phyloP scores from a whole-genome alignment of 371 early-diverging fungal genomes.

The Mortierella sp. region DNA sequence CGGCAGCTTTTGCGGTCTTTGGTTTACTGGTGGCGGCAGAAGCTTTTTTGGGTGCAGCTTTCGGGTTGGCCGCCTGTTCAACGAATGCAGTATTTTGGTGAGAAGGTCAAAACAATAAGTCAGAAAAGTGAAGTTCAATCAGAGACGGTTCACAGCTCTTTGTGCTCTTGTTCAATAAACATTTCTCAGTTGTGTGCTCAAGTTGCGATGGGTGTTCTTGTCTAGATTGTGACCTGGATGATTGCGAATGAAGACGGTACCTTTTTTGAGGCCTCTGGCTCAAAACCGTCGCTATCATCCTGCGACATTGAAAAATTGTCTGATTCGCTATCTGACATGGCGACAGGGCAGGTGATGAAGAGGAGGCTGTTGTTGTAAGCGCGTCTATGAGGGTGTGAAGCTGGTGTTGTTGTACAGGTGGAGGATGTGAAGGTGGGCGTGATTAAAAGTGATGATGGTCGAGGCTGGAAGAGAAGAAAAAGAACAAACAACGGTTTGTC shows the following conservation, averaged over 20 bases:
- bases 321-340: constrained; percentile 45
- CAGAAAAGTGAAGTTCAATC: not conserved
- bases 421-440: not conserved
- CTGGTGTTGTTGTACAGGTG: not conserved
- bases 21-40: constrained; percentile 18
- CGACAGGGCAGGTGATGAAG: not conserved
- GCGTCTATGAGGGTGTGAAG: not conserved
- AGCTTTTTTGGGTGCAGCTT: constrained; percentile 37
- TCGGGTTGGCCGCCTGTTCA: constrained; percentile 21
- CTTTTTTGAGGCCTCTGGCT: constrained; percentile 42
- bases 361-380: not conserved
- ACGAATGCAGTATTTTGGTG: not conserved
- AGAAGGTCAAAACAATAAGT: not conserved
- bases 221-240: not conserved
- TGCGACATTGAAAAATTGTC: constrained; percentile 49
- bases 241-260: constrained; percentile 20
- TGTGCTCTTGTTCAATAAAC: not conserved
- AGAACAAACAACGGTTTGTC: not conserved
- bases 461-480: not conserved
- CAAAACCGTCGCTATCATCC: constrained; percentile 50
- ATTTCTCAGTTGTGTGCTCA: not conserved
- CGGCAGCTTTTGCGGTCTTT: constrained; percentile 22
- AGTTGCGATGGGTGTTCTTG: no score
- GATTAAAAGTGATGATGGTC: not conserved
- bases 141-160: not conserved